A percentile compares a stretch with the other conserved stretches of the same genome.
phyloP scores from a whole-genome alignment of 2,329 filamentous ascomycete genomes.

The Pseudogymnoascus sp. region DNA sequence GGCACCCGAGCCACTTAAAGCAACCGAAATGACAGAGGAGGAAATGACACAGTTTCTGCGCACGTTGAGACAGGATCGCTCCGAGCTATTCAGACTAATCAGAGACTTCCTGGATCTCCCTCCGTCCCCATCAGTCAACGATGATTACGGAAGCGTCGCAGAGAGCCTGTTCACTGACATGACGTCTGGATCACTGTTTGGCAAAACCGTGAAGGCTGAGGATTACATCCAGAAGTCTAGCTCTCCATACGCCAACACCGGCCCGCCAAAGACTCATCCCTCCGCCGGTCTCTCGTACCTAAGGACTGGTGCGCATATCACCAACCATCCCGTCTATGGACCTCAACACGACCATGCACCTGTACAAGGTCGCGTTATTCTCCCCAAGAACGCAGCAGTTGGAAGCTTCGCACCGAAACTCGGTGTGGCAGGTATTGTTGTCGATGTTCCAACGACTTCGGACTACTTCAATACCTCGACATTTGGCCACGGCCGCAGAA shows the following conservation, averaged over 20 bases:
- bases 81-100: slow-evolving; percentile 44
- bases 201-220: slow-evolving; percentile 2
- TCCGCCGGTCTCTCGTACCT: slow-evolving; percentile 55
- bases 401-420: slow-evolving; percentile 17
- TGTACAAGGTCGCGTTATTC: slow-evolving; percentile 48
- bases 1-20: slow-evolving; percentile 26
- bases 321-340: slow-evolving; percentile 52
- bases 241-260: slow-evolving; percentile 35
- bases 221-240: slow-evolving; percentile 18
- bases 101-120: slow-evolving; percentile 52
- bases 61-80: slow-evolving; percentile 42
- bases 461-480: slow-evolving; percentile 12
- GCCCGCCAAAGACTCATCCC: slow-evolving; percentile 54
- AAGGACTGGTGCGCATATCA: slow-evolving; percentile 42
- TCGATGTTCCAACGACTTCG: slow-evolving; percentile 15
- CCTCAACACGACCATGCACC: slow-evolving; percentile 45
- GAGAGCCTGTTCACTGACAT: slow-evolving; percentile 4
- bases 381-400: slow-evolving; percentile 33
- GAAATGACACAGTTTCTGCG: slow-evolving; percentile 45
- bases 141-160: slow-evolving; percentile 1
- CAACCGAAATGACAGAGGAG: slow-evolving; percentile 37
- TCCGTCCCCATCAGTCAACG: slow-evolving; percentile 17
- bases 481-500: slow-evolving; percentile 6
- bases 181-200: background rate
- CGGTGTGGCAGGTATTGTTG: slow-evolving; percentile 27